Base-by-base conservation (phyloP, 208 protist genomes). In the Leishmania aethiopica region DNA sequence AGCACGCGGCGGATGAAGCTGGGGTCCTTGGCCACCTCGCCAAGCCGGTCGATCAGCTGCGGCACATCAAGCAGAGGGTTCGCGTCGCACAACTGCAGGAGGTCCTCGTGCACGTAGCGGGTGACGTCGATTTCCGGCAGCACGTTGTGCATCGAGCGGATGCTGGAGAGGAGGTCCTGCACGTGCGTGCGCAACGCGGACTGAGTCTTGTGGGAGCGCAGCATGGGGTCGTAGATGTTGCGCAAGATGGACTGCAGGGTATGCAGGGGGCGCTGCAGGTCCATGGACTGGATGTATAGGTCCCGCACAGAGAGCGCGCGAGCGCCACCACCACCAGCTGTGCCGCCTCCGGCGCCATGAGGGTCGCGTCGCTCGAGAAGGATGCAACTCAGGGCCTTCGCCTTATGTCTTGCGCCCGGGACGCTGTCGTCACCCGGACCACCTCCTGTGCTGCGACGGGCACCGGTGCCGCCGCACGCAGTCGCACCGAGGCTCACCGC, bases 141-240 rank as follows among this genome's bases (percentile, higher is more conserved):
- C 8, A 90, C 79, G 53, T 90, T 84, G 74, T 86, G 85, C 69
- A 89, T 82, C 3, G 86, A 89, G n/a, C 88, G 88, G 49, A 98
- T 92, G 37, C 89, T 89, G 49, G 86, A 92, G 40, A 95, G 79
- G 8, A 98, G 75, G 53, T 98, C 95, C 71, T 95, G 93, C 75
- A 96, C 86, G 73, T 92, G 87, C 17, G 85, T 83, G 22, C 90
- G 88, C 62, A 96, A 86, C 71, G 76, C 64, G 13, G 85, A 80
- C 60, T 92, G 88, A 32, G 84, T 87, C 77, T 92, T 84, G 71
- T 82, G 84, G 19, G 75, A 69, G 35, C 79, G 84, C 32, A 94
- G 79, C 69, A 96, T 82, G 13, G 93, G 93, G 62, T 96, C 95
- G 81, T 95, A 98, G 47, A 98, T 85, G 72, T 83, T 69, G 75